phyloP scores from a whole-genome alignment of 75 land plant genomes.

The Isoetes taiwanensis region DNA sequence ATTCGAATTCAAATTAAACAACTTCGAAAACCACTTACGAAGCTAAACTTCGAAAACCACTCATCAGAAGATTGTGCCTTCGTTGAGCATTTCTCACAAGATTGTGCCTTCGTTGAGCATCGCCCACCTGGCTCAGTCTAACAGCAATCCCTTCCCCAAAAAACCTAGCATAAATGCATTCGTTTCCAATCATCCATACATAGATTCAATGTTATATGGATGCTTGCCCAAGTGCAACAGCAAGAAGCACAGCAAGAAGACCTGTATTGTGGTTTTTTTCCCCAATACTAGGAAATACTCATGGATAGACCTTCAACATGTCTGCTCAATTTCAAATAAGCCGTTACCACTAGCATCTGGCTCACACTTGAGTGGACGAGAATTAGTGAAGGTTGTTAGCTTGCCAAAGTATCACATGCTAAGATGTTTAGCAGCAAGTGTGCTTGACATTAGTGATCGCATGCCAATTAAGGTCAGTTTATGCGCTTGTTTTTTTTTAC shows the following conservation, averaged over 20 bases:
- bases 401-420: conserved; percentile 49
- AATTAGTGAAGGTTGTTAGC: conserved; percentile 52
- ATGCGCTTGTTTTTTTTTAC: too few species aligned
- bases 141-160: too few species aligned
- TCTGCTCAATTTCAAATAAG: conserved; percentile 46
- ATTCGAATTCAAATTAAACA: too few species aligned
- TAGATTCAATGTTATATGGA: conserved; percentile 62
- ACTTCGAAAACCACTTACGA: too few species aligned
- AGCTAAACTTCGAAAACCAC: too few species aligned
- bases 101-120: too few species aligned
- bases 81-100: too few species aligned
- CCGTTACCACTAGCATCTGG: conserved; percentile 69
- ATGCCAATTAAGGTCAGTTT: conserved; percentile 64
- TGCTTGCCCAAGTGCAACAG: conserved; percentile 60
- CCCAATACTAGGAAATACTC: conserved; percentile 49
- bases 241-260: conserved; percentile 61
- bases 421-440: conserved; percentile 52
- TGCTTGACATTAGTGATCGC: conserved; percentile 74
- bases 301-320: conserved; percentile 62
- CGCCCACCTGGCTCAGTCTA: too few species aligned
- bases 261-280: conserved; percentile 54
- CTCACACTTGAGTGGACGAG: conserved; percentile 41
- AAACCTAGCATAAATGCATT: too few species aligned
- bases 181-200: too few species aligned
- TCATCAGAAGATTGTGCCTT: too few species aligned